A percentile compares a stretch with the other conserved stretches of the same genome.
Conservation (phyloP, 2,329 filamentous ascomycete species). For the Phialophora tarda region DNA sequence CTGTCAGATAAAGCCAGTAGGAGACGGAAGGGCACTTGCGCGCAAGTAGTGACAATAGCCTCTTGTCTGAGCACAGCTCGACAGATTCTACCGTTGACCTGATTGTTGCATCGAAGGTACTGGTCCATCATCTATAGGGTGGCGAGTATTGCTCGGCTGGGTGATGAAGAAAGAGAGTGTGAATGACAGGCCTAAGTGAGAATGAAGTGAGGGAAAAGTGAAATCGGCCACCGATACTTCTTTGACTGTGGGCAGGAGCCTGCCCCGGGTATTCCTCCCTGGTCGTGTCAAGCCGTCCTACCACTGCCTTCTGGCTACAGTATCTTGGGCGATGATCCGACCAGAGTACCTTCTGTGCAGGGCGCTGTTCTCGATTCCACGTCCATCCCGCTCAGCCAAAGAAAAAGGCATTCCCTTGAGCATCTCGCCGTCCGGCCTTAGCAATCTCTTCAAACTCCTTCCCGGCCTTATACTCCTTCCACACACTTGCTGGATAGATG, state of each 20-base stretch:
- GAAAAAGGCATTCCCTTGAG: constrained; percentile 92
- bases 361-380: neutral
- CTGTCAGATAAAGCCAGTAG: constrained; percentile 25
- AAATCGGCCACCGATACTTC: neutral
- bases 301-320: neutral
- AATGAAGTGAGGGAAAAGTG: neutral
- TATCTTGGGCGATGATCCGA: neutral
- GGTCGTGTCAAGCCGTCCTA: neutral
- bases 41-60: constrained; percentile 88
- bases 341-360: too few relatives aligned
- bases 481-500: constrained; percentile 93
- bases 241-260: neutral
- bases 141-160: neutral
- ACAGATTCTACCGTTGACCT: constrained; percentile 63
- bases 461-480: constrained; percentile 92
- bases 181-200: constrained; percentile 2
- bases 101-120: constrained; percentile 75
- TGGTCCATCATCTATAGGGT: constrained; percentile 83
- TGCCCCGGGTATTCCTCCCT: neutral
- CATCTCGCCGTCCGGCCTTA: constrained; percentile 75
- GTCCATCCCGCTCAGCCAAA: constrained; percentile 54
- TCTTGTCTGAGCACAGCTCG: constrained; percentile 69
- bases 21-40: constrained; percentile 56
- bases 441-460: constrained; percentile 73
- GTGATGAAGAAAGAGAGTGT: constrained; percentile 15